These are phyloP conservation scores for Tetragonia tetragonoides DNA, from an alignment of 148 eudicot genomes.

Conservation along the genomic window DNA sequence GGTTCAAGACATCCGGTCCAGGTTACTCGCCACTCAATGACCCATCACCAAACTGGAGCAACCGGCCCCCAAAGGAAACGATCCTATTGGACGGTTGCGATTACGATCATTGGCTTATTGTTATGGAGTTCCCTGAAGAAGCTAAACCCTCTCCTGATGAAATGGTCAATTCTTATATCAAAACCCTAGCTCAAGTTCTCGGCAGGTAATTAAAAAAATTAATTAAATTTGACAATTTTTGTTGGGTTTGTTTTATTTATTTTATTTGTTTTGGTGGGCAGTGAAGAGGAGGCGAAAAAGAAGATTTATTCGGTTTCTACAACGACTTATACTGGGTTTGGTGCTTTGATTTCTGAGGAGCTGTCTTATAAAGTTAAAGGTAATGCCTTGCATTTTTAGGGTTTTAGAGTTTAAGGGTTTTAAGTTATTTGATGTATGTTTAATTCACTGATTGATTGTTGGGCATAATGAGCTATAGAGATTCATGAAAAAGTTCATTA, in stretches of 20 bases:
- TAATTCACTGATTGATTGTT: neutral
- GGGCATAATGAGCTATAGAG: neutral
- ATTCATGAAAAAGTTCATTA: neutral
- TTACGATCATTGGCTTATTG: constrained; percentile 47
- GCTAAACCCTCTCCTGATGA: constrained; percentile 34
- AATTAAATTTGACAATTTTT: neutral
- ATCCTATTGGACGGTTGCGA: constrained; percentile 72
- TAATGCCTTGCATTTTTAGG: constrained; percentile 15
- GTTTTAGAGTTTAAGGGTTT: neutral
- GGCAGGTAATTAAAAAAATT: constrained; percentile 47
- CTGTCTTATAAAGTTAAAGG: constrained; percentile 89
- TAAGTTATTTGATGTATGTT: neutral
- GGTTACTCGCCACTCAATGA: constrained; percentile 83
- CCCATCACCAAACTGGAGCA: constrained; percentile 90
- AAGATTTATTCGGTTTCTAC: constrained; percentile 92
- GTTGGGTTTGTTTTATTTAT: neutral
- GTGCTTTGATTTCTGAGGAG: constrained; percentile 88
- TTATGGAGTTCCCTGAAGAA: constrained; percentile 40
- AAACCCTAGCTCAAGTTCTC: constrained; percentile 70
- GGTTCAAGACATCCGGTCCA: constrained; percentile 54
- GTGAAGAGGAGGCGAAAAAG: constrained; percentile 94
- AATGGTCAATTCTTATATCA: constrained; percentile 63
- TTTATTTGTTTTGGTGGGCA: constrained; percentile 18
- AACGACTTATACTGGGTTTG: constrained; percentile 88
- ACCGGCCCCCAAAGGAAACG: constrained; percentile 85